These are phyloP conservation scores for Backusella mclennaniae DNA, from an alignment of 192 early-diverging fungal genomes.

Conservation along the genomic window DNA sequence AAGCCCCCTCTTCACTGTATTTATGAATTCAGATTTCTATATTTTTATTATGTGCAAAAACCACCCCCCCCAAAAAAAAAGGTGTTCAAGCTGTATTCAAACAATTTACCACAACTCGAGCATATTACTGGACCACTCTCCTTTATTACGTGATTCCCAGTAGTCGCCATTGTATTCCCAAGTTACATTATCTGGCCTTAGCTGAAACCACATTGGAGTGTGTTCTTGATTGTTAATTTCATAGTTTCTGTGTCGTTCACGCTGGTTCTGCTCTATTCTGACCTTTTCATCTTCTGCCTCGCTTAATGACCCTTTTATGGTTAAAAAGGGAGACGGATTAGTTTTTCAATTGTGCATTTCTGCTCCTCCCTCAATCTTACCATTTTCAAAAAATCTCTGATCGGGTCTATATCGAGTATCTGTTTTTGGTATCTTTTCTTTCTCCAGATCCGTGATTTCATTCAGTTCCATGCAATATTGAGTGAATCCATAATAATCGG, in stretches of 20 bases:
- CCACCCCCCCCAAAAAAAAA: background rate
- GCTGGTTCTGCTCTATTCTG: constrained; percentile 4
- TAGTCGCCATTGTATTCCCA: constrained; percentile 90
- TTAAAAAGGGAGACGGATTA: background rate
- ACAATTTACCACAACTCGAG: background rate
- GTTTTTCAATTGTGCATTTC: constrained; percentile 40
- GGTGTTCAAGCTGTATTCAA: background rate
- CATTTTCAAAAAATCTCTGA: constrained; percentile 33
- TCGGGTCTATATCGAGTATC: constrained; percentile 91
- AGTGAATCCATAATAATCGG: constrained; percentile 86
- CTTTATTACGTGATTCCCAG: constrained; percentile 64
- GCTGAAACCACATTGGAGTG: constrained; percentile 52
- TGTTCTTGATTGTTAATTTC: constrained; percentile 61
- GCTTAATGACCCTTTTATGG: constrained; percentile 19
- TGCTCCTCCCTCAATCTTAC: constrained; percentile 60
- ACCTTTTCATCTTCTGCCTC: constrained; percentile 29
- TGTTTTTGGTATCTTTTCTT: constrained; percentile 69
- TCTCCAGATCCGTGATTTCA: constrained; percentile 71
- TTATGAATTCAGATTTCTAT: background rate
- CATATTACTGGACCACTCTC: constrained; percentile 17
- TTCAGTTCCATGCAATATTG: constrained; percentile 86
- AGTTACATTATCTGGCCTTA: background rate
- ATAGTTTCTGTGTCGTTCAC: background rate
- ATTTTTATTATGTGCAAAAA: background rate
- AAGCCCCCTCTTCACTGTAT: no score